Conservation (phyloP, 257 asterid species). For the Solanum paucissectum region DNA sequence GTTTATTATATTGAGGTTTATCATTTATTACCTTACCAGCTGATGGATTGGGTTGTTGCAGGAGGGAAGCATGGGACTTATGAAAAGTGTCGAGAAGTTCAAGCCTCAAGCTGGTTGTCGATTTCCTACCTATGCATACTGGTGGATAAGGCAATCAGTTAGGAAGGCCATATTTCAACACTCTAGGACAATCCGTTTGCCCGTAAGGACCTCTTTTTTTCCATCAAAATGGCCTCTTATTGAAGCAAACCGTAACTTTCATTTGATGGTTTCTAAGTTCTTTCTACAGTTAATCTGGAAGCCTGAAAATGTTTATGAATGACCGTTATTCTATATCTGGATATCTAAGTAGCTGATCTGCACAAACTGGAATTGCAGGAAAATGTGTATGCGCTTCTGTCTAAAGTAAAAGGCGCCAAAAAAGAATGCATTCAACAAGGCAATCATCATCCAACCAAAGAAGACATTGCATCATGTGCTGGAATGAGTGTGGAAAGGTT, state of each 20-base stretch:
- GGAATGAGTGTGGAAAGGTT: slow-evolving; percentile 71
- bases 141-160: slow-evolving; percentile 88
- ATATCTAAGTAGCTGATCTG: slow-evolving; percentile 2
- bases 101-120: slow-evolving; percentile 81
- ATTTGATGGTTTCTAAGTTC: background rate
- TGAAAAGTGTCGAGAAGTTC: slow-evolving; percentile 89
- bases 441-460: slow-evolving; percentile 48
- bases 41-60: slow-evolving; percentile 24
- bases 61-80: slow-evolving; percentile 94
- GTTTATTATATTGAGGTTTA: background rate
- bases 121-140: slow-evolving; percentile 85
- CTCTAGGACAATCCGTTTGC: slow-evolving; percentile 87
- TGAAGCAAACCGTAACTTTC: background rate
- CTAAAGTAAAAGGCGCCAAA: slow-evolving; percentile 65
- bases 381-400: slow-evolving; percentile 62
- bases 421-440: slow-evolving; percentile 50
- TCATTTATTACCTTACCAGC: background rate
- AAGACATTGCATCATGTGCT: slow-evolving; percentile 56
- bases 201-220: slow-evolving; percentile 41
- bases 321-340: background rate
- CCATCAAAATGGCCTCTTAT: slow-evolving; percentile 19
- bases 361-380: slow-evolving; percentile 41
- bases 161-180: slow-evolving; percentile 82
- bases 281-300: background rate
- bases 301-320: background rate